These are phyloP conservation scores for Nitzschia putrida DNA, from an alignment of 108 stramenopile genomes.

Conservation along the genomic window DNA sequence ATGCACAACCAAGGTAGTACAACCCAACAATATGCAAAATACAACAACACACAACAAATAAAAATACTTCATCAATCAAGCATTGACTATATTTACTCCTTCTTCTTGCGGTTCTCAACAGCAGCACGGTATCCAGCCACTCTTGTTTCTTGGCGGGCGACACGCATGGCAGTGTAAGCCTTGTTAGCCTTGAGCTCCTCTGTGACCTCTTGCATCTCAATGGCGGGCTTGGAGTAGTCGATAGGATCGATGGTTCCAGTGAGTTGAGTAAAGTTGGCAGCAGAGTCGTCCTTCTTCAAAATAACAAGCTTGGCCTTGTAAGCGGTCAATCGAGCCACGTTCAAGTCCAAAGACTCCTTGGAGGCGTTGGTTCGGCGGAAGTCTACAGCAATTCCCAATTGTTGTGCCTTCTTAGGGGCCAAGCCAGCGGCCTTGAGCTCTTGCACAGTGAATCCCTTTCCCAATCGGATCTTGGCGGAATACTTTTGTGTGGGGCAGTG, in stretches of 20 bases:
- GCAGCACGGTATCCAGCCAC: conserved; percentile 74
- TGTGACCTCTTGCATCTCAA: conserved; percentile 80
- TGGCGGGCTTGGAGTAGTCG: conserved; percentile 50
- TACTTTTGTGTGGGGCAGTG: conserved; percentile 96
- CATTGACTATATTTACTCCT: conserved; percentile 57
- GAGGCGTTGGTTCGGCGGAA: conserved; percentile 89
- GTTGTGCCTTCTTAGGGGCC: conserved; percentile 80
- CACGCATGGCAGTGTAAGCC: conserved; percentile 82
- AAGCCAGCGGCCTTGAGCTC: conserved; percentile 96
- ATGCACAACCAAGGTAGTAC: too few relatives aligned
- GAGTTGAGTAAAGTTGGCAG: conserved; percentile 52
- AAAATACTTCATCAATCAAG: neutral
- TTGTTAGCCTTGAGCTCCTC: conserved; percentile 79
- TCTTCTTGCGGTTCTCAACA: conserved; percentile 80
- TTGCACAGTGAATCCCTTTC: conserved; percentile 94
- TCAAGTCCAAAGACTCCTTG: conserved; percentile 78
- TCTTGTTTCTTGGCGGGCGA: conserved; percentile 80
- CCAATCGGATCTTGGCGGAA: conserved; percentile 92
- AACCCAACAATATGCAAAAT: too few relatives aligned
- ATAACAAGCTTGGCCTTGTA: conserved; percentile 95
- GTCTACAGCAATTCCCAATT: conserved; percentile 97
- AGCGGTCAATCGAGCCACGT: conserved; percentile 94
- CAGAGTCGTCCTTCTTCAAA: conserved; percentile 87
- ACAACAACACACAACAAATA: too few relatives aligned
- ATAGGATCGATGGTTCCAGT: conserved; percentile 82